Percentiles rank a stretch among this genome's conserved stretches.
Conservation (phyloP, 2,329 filamentous ascomycete genomes). For the Cytospora piceae region DNA sequence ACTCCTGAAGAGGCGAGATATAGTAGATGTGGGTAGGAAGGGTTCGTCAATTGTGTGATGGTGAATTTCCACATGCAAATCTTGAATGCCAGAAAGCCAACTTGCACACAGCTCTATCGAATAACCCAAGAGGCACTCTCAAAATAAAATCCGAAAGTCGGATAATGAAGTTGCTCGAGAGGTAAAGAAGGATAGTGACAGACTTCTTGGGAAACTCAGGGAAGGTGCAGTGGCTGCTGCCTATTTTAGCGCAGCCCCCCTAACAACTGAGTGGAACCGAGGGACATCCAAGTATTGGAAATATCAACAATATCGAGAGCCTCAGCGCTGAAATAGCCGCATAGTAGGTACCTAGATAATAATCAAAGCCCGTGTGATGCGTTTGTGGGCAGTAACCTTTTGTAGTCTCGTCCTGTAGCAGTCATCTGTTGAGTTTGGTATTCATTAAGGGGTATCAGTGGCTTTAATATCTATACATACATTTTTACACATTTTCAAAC, state of each 20-base stretch:
- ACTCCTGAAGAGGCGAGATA: background rate
- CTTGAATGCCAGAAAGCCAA: background rate
- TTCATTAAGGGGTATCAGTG: constrained; percentile 15
- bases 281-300: background rate
- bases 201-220: background rate
- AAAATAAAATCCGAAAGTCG: background rate
- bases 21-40: background rate
- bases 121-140: background rate
- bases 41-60: background rate
- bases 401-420: background rate
- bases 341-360: background rate
- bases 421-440: background rate
- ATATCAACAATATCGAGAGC: background rate
- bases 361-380: background rate
- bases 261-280: too few species aligned
- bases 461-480: constrained; percentile 1
- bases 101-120: background rate
- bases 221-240: constrained; percentile 24
- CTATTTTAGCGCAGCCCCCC: constrained; percentile 26
- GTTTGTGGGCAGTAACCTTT: background rate
- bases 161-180: background rate
- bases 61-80: background rate
- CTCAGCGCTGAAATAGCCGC: background rate
- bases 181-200: background rate
- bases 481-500: background rate